phyloP scores from a whole-genome alignment of 768 basidiomycete genomes.

The Glaciozyma martinii region DNA sequence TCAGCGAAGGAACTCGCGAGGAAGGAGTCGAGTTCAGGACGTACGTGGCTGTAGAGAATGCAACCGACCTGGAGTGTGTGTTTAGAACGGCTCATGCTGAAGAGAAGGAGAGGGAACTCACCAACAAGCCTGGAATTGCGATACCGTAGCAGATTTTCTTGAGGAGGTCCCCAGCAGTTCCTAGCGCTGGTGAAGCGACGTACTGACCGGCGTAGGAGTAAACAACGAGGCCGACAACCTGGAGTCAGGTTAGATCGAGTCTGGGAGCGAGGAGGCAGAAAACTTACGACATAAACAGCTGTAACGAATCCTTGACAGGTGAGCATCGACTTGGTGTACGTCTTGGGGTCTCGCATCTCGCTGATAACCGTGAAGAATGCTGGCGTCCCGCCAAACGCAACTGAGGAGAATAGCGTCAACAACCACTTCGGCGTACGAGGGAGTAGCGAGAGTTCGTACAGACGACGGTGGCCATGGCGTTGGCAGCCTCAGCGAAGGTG shows the following conservation, averaged over 20 bases:
- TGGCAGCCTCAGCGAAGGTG: slow-evolving; percentile 36
- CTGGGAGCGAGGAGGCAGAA: too few relatives aligned
- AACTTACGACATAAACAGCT: slow-evolving; percentile 16
- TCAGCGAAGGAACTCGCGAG: too few relatives aligned
- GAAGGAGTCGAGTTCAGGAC: too few relatives aligned
- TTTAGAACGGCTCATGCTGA: too few relatives aligned
- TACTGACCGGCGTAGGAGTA: slow-evolving; percentile 35
- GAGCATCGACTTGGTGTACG: slow-evolving; percentile 38
- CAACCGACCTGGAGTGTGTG: too few relatives aligned
- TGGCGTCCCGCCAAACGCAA: slow-evolving; percentile 17
- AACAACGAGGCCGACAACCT: slow-evolving; percentile 35
- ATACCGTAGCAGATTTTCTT: slow-evolving; percentile 35
- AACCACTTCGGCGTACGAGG: too few relatives aligned
- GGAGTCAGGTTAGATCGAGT: too few relatives aligned
- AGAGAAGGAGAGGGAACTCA: slow-evolving; percentile 10
- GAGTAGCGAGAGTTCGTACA: slow-evolving; percentile 4
- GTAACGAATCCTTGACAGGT: slow-evolving; percentile 35
- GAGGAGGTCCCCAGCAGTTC: slow-evolving; percentile 34
- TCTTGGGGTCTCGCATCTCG: slow-evolving; percentile 39
- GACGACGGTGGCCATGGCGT: slow-evolving; percentile 37
- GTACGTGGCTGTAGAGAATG: slow-evolving; percentile 19
- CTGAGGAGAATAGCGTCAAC: neutral
- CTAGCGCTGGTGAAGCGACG: slow-evolving; percentile 36
- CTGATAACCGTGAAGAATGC: slow-evolving; percentile 32
- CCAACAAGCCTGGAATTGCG: slow-evolving; percentile 31